Conservation (phyloP, 108 stramenopile species). For the Seminavis robusta region DNA sequence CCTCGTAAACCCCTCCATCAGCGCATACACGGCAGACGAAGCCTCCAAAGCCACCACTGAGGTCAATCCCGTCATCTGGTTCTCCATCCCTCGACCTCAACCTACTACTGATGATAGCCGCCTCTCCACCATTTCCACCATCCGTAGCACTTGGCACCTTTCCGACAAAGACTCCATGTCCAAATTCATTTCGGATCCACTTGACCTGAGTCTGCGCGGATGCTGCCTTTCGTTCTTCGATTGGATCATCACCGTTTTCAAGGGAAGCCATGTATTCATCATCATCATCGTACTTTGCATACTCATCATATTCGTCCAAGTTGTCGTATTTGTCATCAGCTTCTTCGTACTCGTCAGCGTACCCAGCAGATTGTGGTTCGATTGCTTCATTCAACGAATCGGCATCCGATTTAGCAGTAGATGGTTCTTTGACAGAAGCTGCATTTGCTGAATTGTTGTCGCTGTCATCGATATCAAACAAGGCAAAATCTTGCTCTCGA, state of each 20-base stretch:
- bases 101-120: conserved; percentile 62
- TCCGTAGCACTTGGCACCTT: conserved; percentile 31
- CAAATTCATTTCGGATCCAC: conserved; percentile 77
- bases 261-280: conserved; percentile 15
- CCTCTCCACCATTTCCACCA: conserved; percentile 43
- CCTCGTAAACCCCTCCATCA: conserved; percentile 78
- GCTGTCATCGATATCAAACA: conserved; percentile 67
- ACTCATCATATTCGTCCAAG: conserved; percentile 5
- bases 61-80: conserved; percentile 65
- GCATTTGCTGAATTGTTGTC: conserved; percentile 4
- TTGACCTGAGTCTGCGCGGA: conserved; percentile 38
- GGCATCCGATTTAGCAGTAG: neutral
- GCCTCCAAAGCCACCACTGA: conserved; percentile 71
- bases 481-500: conserved; percentile 56
- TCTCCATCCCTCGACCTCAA: conserved; percentile 68
- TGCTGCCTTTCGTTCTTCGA: conserved; percentile 9
- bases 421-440: neutral
- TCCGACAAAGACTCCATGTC: conserved; percentile 76
- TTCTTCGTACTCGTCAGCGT: neutral
- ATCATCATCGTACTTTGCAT: conserved; percentile 16
- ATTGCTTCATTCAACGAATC: no score
- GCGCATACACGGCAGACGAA: conserved; percentile 66
- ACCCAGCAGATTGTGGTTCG: no score
- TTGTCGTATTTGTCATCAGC: conserved; percentile 8
- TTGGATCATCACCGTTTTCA: conserved; percentile 3